These are phyloP conservation scores for Musa itinerans DNA, from an alignment of 176 grass and related monocot species.

Conservation along the genomic window DNA sequence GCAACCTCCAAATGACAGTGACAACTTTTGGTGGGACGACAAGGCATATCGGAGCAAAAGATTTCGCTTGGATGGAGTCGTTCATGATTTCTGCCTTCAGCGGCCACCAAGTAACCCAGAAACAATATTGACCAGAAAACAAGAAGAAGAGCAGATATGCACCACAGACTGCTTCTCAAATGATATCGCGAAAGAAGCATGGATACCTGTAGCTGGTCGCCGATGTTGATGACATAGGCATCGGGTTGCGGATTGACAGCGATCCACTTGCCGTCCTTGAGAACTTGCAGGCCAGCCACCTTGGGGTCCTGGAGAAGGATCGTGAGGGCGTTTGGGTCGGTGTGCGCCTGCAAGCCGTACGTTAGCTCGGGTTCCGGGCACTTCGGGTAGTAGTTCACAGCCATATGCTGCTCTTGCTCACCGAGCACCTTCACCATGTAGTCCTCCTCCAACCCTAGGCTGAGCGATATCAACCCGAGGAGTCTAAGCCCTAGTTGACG, in stretches of 20 bases:
- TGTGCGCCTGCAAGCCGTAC: conserved; percentile 73
- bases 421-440: conserved; percentile 82
- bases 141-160: too few species aligned
- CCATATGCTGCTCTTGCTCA: conserved; percentile 87
- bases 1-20: too few species aligned
- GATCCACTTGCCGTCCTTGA: conserved; percentile 47
- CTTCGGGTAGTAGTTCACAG: conserved; percentile 82
- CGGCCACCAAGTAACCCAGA: too few species aligned
- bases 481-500: conserved; percentile 52
- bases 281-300: conserved; percentile 69
- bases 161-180: too few species aligned
- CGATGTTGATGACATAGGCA: conserved; percentile 79
- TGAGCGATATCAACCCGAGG: conserved; percentile 62
- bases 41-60: too few species aligned
- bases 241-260: conserved; percentile 54
- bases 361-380: conserved; percentile 94
- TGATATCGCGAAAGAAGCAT: background rate
- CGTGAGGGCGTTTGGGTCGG: conserved; percentile 83
- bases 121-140: too few species aligned
- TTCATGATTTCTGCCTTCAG: too few species aligned
- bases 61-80: too few species aligned
- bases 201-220: conserved; percentile 69
- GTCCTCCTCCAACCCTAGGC: conserved; percentile 50
- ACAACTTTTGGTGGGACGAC: too few species aligned
- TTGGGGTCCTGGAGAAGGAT: conserved; percentile 73